Conservation (phyloP, 139 green algal genomes). For the Chlorella sorokiniana region DNA sequence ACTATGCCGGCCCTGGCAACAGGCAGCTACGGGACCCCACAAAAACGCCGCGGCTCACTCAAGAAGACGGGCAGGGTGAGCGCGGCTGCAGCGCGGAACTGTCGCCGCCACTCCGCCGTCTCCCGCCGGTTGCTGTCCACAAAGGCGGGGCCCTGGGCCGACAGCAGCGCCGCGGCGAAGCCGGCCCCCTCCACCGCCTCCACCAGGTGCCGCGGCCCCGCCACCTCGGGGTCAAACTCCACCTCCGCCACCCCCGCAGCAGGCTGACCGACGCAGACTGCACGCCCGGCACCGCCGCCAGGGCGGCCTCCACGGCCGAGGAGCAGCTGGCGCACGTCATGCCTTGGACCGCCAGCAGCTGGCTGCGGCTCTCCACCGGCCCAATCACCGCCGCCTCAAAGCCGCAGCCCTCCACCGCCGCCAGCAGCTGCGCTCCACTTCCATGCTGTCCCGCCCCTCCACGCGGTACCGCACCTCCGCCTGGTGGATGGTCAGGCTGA, state of each 20-base stretch:
- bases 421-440: conserved; percentile 45
- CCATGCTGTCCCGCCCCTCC: conserved; percentile 8
- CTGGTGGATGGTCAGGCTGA: conserved; percentile 58
- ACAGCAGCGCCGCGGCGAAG: conserved; percentile 49
- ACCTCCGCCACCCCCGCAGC: conserved; percentile 68
- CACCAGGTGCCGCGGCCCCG: conserved; percentile 76
- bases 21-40: background rate
- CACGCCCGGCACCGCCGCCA: conserved; percentile 34
- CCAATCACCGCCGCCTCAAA: conserved; percentile 58
- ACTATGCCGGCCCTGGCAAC: background rate
- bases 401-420: conserved; percentile 69
- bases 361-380: conserved; percentile 39
- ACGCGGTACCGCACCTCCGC: conserved; percentile 60
- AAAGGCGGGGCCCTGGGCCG: conserved; percentile 13
- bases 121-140: conserved; percentile 50
- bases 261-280: conserved; percentile 46
- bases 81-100: conserved; percentile 48
- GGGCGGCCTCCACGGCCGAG: conserved; percentile 37
- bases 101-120: conserved; percentile 54
- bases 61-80: conserved; percentile 93
- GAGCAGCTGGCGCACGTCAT: conserved; percentile 49
- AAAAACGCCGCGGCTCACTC: background rate
- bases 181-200: conserved; percentile 65
- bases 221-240: conserved; percentile 61
- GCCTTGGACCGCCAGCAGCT: conserved; percentile 37